Base-by-base conservation (phyloP, 208 protist genomes). In the Acanthamoeba triangularis region DNA sequence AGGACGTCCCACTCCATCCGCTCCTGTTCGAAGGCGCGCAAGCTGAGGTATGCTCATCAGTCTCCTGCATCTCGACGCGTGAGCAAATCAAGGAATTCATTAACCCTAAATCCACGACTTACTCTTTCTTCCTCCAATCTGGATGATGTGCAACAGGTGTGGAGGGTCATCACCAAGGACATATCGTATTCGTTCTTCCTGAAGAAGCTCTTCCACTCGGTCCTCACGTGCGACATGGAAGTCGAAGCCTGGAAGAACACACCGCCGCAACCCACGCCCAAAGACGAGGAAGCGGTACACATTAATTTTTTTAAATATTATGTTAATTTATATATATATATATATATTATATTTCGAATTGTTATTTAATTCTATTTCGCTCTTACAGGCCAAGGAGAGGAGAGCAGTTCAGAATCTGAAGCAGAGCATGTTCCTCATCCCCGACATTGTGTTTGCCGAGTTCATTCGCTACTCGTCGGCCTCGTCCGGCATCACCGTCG, bases 121-220 rank as follows among this genome's bases (percentile, higher is more conserved):
- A 2, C 54, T 14, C 54, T 59, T 14, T 11, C 11, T 25, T 59
- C 54, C 16, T 59, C 0, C 41, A 6, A 47, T 47, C 41, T 6
- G 41, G 5, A 2, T 3, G 52, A 11, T 56, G 54, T 23, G 54
- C 28, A 37, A 30, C 13, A 72, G 65, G 28, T 30, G 10, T 78
- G 69, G 69, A 33, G n/a, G 20, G 7, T n/a, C 33, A 78, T 78
- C 69, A 78, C 69, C n/a, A 78, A 78, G 14, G 69, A n/a, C 33
- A 44, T 78, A 23, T 78, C 69, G 8, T 78, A 78, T 78, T 78
- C 69, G 69, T 78, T 78, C 69, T 78, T 78, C 69, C 69, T 78
- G n/a, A 78, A 78, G 69, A 78, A 78, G 33, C 69, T 78, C 69
- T 78, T 78, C 69, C 69, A 78, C 33, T 23, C 69, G 69, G 37